Conservation (phyloP, 2,329 filamentous ascomycete genomes). For the Neopestalotiopsis rosae region DNA sequence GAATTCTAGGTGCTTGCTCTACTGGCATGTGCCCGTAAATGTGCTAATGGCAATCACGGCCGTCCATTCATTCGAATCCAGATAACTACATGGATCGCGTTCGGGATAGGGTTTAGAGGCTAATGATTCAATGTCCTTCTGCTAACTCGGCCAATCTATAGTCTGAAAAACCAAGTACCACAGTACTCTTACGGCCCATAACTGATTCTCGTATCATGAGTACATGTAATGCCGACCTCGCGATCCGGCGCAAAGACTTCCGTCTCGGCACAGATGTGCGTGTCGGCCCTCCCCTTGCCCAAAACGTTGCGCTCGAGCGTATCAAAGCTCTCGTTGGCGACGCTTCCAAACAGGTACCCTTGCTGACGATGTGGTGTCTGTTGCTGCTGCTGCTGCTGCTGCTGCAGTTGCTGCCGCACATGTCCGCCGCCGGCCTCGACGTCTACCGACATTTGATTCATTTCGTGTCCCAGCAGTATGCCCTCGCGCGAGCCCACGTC, state of each 20-base stretch:
- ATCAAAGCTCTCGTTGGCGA: neutral
- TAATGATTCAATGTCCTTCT: too few species aligned
- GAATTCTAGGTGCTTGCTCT: too few species aligned
- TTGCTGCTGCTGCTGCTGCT: neutral
- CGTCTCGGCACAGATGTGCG: conserved; percentile 4
- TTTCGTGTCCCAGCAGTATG: neutral
- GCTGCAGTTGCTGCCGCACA: neutral
- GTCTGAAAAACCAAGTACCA: too few species aligned
- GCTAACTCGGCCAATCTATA: neutral
- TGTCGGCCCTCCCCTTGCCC: conserved; percentile 8
- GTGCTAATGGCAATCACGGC: too few species aligned
- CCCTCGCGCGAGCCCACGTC: neutral
- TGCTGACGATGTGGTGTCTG: neutral
- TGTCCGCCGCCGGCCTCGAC: neutral
- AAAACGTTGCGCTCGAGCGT: conserved; percentile 13
- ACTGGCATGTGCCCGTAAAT: too few species aligned
- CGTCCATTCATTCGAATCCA: too few species aligned
- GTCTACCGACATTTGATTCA: neutral
- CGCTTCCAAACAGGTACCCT: neutral
- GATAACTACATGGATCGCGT: too few species aligned
- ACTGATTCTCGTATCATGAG: conserved; percentile 9
- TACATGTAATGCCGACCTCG: conserved; percentile 10
- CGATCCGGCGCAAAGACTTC: conserved; percentile 15
- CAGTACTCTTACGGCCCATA: neutral
- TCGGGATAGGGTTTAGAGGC: too few species aligned